phyloP scores from a whole-genome alignment of 148 eudicot species.

The Cornus florida region DNA sequence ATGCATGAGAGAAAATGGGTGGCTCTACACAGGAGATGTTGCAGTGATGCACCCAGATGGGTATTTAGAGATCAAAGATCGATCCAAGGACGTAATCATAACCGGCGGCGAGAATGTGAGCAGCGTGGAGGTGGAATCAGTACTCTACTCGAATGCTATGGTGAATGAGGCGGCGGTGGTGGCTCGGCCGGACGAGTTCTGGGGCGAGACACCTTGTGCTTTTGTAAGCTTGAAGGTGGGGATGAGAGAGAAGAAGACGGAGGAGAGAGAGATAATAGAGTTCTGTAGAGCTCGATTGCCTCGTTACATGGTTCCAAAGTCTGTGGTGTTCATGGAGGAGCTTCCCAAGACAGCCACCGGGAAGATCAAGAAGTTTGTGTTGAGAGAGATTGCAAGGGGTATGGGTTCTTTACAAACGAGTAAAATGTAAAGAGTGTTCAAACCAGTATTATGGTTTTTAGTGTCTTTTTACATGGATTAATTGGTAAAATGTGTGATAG shows the following conservation, averaged over 20 bases:
- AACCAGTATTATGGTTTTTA: no score
- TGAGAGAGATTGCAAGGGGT: background rate
- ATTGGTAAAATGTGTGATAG: no score
- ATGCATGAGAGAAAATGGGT: constrained; percentile 3
- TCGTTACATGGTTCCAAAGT: constrained; percentile 7
- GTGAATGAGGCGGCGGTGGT: constrained; percentile 17
- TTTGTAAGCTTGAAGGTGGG: background rate
- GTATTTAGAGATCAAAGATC: constrained; percentile 14
- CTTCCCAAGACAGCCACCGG: constrained; percentile 11
- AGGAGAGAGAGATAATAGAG: background rate
- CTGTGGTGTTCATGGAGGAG: constrained; percentile 11
- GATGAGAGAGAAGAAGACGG: background rate
- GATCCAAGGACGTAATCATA: constrained; percentile 9
- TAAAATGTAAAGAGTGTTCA: background rate
- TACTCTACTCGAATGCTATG: constrained; percentile 5
- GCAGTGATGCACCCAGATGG: constrained; percentile 13
- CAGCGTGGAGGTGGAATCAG: constrained; percentile 15
- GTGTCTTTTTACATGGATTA: no score
- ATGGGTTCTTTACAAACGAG: background rate
- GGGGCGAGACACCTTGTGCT: constrained; percentile 11
- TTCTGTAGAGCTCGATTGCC: constrained; percentile 5
- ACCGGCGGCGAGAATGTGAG: constrained; percentile 18
- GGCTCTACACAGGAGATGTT: constrained; percentile 7
- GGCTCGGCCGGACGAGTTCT: constrained; percentile 13
- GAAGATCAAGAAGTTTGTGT: background rate